Evolutionary conservation across 495 filamentous ascomycete genomes (phyloP).

Genomic region (Aspergillus bertholletiae): DNA sequence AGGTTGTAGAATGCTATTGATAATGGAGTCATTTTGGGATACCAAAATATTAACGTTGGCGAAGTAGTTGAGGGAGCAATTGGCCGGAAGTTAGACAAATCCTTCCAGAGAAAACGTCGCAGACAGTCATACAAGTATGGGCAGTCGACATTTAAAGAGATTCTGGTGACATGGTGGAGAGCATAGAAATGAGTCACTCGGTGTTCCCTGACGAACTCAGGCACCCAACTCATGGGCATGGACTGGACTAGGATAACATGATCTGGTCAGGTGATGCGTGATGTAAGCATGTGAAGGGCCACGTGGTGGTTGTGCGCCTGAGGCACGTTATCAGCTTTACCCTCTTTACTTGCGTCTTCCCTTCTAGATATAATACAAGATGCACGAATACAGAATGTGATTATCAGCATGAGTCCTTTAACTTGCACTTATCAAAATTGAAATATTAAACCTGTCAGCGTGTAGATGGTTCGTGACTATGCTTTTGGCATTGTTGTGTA

Average conservation of each 20-base stretch:
- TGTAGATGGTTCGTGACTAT: background rate
- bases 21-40: slow-evolving; percentile 20
- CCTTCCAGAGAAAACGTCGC: background rate
- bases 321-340: too few relatives aligned
- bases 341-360: too few relatives aligned
- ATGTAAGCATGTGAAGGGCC: background rate
- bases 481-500: background rate
- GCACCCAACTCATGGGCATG: background rate
- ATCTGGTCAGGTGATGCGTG: background rate
- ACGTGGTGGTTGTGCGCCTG: slow-evolving; percentile 3
- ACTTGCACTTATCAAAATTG: too few relatives aligned
- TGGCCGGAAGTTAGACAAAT: background rate
- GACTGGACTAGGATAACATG: background rate
- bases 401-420: too few relatives aligned
- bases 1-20: slow-evolving; percentile 7
- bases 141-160: background rate
- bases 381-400: too few relatives aligned
- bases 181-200: slow-evolving; percentile 8
- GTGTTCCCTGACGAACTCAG: background rate
- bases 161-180: slow-evolving; percentile 11
- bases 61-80: background rate
- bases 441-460: too few relatives aligned
- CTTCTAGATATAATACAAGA: too few relatives aligned
- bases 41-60: background rate
- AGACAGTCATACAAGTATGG: background rate